phyloP scores from a whole-genome alignment of 495 filamentous ascomycete genomes.

The Cenococcum geophilum region DNA sequence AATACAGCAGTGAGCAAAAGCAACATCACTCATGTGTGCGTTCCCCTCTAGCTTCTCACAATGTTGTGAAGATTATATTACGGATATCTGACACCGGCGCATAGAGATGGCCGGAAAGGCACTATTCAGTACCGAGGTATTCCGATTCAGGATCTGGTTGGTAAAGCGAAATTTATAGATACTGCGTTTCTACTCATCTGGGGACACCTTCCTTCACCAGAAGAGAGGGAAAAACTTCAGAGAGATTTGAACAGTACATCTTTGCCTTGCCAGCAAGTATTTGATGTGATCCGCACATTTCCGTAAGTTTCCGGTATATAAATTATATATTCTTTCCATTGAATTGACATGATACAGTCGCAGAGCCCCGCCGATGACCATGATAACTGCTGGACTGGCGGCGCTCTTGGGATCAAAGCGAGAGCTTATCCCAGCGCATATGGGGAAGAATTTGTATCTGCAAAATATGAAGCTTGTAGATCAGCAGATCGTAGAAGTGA shows the following conservation, averaged over 20 bases:
- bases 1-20: conserved; percentile 48
- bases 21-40: conserved; percentile 49
- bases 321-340: not conserved
- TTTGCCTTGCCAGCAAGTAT: not conserved
- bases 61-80: not conserved
- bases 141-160: conserved; percentile 42
- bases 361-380: not conserved
- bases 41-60: not conserved
- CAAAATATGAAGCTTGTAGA: not conserved
- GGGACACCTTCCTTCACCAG: not conserved
- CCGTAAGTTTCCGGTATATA: not conserved
- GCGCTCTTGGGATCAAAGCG: not conserved
- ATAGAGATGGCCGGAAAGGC: conserved; percentile 37
- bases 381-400: not conserved
- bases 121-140: conserved; percentile 40
- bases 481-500: not conserved
- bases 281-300: not conserved
- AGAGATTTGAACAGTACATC: not conserved
- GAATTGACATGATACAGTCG: not conserved
- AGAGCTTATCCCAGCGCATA: not conserved
- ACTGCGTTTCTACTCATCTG: not conserved
- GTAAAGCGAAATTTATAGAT: conserved; percentile 41
- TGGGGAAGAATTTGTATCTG: not conserved
- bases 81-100: not conserved
- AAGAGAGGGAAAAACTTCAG: not conserved